phyloP scores from a whole-genome alignment of 331 rosid genomes.

The Dryas integrifolia region DNA sequence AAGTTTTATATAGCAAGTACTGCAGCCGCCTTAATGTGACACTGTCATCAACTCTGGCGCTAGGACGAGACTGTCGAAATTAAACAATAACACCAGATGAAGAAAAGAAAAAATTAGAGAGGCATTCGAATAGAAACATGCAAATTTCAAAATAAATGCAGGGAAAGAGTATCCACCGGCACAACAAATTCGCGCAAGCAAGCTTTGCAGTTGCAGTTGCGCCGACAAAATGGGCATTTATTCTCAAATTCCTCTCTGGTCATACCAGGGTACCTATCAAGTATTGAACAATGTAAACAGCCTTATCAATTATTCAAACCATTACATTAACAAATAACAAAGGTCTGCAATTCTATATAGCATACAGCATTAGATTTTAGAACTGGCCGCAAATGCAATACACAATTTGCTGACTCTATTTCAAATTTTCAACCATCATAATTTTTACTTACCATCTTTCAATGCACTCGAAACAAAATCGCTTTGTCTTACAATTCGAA shows the following conservation, averaged over 20 bases:
- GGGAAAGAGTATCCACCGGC: conserved; percentile 25
- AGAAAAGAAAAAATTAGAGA: background rate
- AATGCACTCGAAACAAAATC: conserved; percentile 60
- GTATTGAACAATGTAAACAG: background rate
- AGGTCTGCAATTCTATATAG: background rate
- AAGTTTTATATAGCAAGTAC: conserved; percentile 49
- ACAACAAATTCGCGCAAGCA: conserved; percentile 50
- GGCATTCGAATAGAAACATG: background rate
- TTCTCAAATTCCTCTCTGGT: conserved; percentile 44
- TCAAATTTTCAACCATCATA: background rate
- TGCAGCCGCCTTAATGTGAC: conserved; percentile 45
- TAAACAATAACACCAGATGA: conserved; percentile 19
- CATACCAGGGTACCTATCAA: conserved; percentile 62
- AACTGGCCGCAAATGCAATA: background rate
- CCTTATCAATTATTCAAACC: background rate
- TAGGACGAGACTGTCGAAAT: conserved; percentile 31
- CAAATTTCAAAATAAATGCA: conserved; percentile 1
- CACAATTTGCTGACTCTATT: background rate
- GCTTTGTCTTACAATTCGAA: conserved; percentile 44
- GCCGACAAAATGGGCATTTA: conserved; percentile 55
- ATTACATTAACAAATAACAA: background rate
- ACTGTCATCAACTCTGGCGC: conserved; percentile 26
- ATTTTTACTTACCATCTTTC: conserved; percentile 47
- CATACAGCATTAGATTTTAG: background rate
- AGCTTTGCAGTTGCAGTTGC: conserved; percentile 72